Evolutionary conservation across 2,329 filamentous ascomycete species (phyloP), one percentile per base, ranked within the genome.

Genomic region (Ustulina deusta): DNA sequence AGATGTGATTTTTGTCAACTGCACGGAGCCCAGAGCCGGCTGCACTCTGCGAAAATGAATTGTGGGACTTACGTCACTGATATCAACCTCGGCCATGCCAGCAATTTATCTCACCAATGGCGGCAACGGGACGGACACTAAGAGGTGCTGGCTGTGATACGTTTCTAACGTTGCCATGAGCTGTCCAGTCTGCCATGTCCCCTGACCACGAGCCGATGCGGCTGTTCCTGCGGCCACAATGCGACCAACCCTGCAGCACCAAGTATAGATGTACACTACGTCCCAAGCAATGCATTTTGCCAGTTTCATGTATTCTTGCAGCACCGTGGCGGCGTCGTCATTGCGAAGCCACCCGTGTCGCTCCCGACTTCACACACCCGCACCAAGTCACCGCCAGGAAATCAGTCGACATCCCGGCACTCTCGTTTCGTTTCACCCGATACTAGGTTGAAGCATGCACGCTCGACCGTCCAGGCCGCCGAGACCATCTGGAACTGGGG

Each of bases 171-270:
- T 69, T 27, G 46, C 48, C 17, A 54, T 62, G 44, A 59, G 51
- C 51, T 56, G 67, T 61, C 52, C 15, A 7, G 25, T 57, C 56
- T 69, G n/a, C n/a, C n/a, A n/a, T n/a, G 70, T 75, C 73, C 72
- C 72, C 73, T 74, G 74, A 74, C 72, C 70, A 65, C 54, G 59
- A 40, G 55, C 54, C 62, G 58, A 74, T 75, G 74, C 73, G 71
- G 69, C 67, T 71, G 66, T 66, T 55, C 67, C 72, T 74, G 74
- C 74, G 73, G 69, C 74, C 73, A 57, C 58, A 67, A 73, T 75
- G 74, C 73, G 71, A 66, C 74, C 74, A 61, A 62, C 69, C 60
- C 44, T 58, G 57, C 56, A 61, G 27, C 15, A 54, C 58, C 38
- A 62, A 36, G 46, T 63, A 52, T 63, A 51, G 17, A 36, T 34